Evolutionary conservation across 2,329 filamentous ascomycete genomes (phyloP).

Genomic region (Colletotrichum melonis): DNA sequence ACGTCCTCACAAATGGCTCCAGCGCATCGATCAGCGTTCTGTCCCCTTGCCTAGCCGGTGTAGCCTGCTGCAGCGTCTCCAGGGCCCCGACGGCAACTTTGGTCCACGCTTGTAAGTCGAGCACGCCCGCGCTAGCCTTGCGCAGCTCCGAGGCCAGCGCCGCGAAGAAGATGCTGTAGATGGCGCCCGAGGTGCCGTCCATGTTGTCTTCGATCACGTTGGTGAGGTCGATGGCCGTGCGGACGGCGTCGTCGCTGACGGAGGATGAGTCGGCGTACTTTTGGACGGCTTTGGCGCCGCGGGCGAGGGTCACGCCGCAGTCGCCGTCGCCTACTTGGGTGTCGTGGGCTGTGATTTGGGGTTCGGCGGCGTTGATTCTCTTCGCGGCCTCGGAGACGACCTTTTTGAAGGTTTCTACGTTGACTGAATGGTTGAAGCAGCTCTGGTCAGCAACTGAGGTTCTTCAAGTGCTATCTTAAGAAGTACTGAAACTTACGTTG

Average conservation of each 20-base stretch:
- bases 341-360: constrained; percentile 44
- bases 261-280: constrained; percentile 67
- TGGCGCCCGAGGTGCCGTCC: constrained; percentile 81
- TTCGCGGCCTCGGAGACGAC: constrained; percentile 14
- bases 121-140: neutral
- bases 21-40: constrained; percentile 80
- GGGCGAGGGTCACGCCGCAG: constrained; percentile 50
- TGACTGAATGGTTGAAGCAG: neutral
- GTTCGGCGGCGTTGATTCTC: constrained; percentile 53
- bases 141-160: constrained; percentile 60
- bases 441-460: no score
- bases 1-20: constrained; percentile 72
- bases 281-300: constrained; percentile 66
- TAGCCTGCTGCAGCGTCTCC: constrained; percentile 60
- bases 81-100: constrained; percentile 11
- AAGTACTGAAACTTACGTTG: constrained; percentile 40
- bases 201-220: constrained; percentile 73
- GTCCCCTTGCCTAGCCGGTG: constrained; percentile 77
- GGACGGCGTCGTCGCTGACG: constrained; percentile 48
- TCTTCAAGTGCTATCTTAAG: no score
- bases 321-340: constrained; percentile 49
- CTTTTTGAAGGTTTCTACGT: constrained; percentile 16
- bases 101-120: constrained; percentile 8
- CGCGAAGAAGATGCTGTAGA: constrained; percentile 82
- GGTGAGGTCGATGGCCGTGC: constrained; percentile 38